Evolutionary conservation across 176 grass and related monocot genomes (phyloP).

Genomic region (Avena insularis): DNA sequence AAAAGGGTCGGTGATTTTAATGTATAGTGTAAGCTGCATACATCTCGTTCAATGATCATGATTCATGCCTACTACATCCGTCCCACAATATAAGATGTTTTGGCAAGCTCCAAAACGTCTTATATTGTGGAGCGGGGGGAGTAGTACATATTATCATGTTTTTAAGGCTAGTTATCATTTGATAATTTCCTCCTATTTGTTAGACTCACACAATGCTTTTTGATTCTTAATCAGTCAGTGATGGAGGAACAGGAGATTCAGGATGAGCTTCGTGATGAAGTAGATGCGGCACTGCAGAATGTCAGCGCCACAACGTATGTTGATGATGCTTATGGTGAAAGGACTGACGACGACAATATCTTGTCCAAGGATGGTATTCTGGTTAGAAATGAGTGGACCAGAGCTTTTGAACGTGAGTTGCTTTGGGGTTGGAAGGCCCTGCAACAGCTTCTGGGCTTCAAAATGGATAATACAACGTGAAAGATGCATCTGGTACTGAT

Average conservation of each 20-base stretch:
- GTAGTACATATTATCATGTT: neutral
- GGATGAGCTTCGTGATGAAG: neutral
- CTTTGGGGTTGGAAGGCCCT: conserved; percentile 69
- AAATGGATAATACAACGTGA: conserved; percentile 54
- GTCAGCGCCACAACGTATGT: neutral
- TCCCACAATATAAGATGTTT: too few relatives aligned
- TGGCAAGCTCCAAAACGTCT: too few relatives aligned
- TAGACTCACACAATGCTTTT: neutral
- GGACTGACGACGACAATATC: neutral
- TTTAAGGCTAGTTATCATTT: conserved; percentile 7
- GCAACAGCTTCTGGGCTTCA: conserved; percentile 58
- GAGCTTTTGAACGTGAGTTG: conserved; percentile 48
- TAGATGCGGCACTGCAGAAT: neutral
- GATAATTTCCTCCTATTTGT: neutral
- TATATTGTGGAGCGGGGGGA: too few relatives aligned
- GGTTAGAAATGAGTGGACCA: conserved; percentile 29
- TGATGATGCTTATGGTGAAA: conserved; percentile 33
- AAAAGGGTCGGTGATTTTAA: neutral
- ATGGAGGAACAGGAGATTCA: conserved; percentile 11
- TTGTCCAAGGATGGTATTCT: conserved; percentile 34
- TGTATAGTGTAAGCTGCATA: neutral
- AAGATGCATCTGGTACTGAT: conserved; percentile 21
- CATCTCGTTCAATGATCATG: neutral
- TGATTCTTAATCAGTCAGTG: conserved; percentile 33
- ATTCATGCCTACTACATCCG: neutral